phyloP scores from a whole-genome alignment of 1,284 basidiomycete genomes.

The Filobasidium uniguttulatum region DNA sequence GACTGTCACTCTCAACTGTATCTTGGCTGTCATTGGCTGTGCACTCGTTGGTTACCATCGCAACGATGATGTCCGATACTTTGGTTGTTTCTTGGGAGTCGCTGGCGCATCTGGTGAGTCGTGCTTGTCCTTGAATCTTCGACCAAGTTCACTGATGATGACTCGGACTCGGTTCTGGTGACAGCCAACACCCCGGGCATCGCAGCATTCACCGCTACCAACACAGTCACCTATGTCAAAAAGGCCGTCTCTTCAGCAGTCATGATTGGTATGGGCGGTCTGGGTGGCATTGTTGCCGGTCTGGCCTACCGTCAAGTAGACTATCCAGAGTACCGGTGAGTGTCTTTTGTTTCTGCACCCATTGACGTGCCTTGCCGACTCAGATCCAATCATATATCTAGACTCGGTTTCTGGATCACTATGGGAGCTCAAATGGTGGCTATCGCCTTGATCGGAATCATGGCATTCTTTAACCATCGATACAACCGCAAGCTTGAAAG shows the following conservation, averaged over 20 bases:
- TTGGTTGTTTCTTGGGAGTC: conserved; percentile 37
- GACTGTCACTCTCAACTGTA: conserved; percentile 28
- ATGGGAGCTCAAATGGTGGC: conserved; percentile 24
- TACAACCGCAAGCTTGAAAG: conserved; percentile 9
- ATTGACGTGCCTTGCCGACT: no score
- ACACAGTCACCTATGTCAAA: conserved; percentile 37
- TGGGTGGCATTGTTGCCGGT: conserved; percentile 39
- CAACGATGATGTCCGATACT: conserved; percentile 30
- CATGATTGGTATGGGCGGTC: conserved; percentile 34
- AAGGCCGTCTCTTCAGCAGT: conserved; percentile 30
- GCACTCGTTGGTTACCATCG: conserved; percentile 28
- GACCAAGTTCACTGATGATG: neutral
- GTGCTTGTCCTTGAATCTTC: neutral
- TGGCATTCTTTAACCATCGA: conserved; percentile 11
- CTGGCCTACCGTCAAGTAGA: conserved; percentile 25
- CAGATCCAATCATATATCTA: neutral
- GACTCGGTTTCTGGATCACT: conserved; percentile 16
- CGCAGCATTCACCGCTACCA: conserved; percentile 33
- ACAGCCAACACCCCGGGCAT: conserved; percentile 27
- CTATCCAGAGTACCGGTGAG: conserved; percentile 19
- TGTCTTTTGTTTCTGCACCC: neutral
- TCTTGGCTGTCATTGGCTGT: conserved; percentile 32
- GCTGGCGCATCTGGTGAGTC: conserved; percentile 21
- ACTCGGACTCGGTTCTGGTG: neutral
- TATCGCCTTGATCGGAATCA: conserved; percentile 16